Evolutionary conservation across 108 stramenopile species (phyloP).

Genomic region (Cyclotella cryptica): DNA sequence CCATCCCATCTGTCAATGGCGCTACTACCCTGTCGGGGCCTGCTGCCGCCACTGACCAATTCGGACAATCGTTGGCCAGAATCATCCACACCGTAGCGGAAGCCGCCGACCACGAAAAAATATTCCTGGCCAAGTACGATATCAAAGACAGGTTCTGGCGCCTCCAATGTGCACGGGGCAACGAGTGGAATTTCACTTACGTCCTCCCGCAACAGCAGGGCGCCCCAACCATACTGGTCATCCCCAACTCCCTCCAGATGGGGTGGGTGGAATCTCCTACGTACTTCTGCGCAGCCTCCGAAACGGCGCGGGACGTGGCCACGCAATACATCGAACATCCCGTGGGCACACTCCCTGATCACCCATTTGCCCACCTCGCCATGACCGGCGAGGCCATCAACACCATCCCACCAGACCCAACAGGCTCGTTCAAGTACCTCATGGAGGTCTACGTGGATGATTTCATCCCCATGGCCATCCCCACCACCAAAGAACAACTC

Average conservation of each 20-base stretch:
- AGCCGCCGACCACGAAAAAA: not conserved
- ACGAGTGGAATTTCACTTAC: too few relatives aligned
- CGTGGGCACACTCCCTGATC: not conserved
- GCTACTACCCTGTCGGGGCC: not conserved
- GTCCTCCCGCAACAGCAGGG: not conserved
- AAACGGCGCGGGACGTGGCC: too few relatives aligned
- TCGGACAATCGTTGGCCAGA: not conserved
- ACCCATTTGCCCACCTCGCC: not conserved
- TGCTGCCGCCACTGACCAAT: not conserved
- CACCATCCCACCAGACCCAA: not conserved
- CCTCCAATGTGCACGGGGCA: not conserved
- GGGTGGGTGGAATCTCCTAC: too few relatives aligned
- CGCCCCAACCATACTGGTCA: not conserved
- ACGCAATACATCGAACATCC: not conserved
- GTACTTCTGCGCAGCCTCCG: too few relatives aligned
- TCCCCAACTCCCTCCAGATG: too few relatives aligned
- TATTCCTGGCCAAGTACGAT: conserved; percentile 5
- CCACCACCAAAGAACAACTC: not conserved
- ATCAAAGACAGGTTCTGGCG: conserved; percentile 7
- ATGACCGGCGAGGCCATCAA: not conserved
- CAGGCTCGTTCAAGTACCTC: not conserved
- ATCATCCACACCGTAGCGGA: not conserved
- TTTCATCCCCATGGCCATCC: not conserved
- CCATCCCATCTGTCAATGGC: not conserved
- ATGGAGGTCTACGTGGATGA: conserved; percentile 5